Evolutionary conservation across 2,329 filamentous ascomycete genomes (phyloP), one percentile per base, ranked within the genome.

Genomic region (Plectosphaerella cucumerina): DNA sequence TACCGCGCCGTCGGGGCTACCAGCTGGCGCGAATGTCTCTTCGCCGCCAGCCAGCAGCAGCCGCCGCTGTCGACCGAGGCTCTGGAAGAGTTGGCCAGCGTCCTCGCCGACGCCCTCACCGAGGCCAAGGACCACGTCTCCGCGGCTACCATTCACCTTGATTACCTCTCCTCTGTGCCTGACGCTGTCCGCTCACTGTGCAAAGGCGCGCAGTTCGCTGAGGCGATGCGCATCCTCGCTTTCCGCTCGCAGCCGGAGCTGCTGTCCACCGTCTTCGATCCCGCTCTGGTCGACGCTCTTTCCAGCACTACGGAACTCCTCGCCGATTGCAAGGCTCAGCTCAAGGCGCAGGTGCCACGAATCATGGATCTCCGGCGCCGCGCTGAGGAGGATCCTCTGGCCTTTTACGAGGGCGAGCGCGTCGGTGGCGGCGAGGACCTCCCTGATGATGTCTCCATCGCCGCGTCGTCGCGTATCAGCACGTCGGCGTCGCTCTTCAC

Each of bases 401-500:
- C 87, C 3, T 97, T 96, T 71, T 95, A 90, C 68, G 90, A 94
- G 58, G 90, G 90, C 49, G 87, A 91, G 59, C 75, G 82, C 5
- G 73, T 73, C 5, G 75, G 75, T 6, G 75, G 75, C 10, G 85
- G 81, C 50, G 75, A 70, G 5, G 89, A 96, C 58, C 78, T 96
- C 1, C 94, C 93, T 0, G 94, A 99, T 65, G 92, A 99, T 68
- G 80, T 99, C 47, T 96, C 90, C 2, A 77, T 99, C 2, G 94
- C 94, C 0, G 88, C 92, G 0, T 80, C 74, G 48, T 96, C 91
- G 4, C 83, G 92, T 48, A 76, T 90, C 18, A 89, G 84, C 53
- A 97, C 93, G 0, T 82, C 84, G 42, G 87, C 88, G n/a, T 92
- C 87, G 23, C 81, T 99, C 65, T 96, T 97, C 76, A 97, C 93